Evolutionary conservation across 2,329 filamentous ascomycete species (phyloP).

Genomic region (Hypoxylon sp.): DNA sequence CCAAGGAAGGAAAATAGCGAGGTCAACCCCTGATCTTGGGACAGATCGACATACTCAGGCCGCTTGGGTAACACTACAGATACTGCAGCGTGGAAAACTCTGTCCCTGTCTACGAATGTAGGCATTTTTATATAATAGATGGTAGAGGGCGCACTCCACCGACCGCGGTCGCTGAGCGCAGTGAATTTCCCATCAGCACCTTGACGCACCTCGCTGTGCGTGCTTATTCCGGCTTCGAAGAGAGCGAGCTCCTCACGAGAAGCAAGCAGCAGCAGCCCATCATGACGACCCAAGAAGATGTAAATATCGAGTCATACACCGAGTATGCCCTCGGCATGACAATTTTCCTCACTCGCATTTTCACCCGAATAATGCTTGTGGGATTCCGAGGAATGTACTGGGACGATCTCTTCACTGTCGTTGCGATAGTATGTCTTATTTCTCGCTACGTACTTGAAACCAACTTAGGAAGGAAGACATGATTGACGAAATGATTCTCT

Average conservation of each 20-base stretch:
- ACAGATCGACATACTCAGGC: slow-evolving; percentile 17
- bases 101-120: slow-evolving; percentile 15
- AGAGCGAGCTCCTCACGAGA: slow-evolving; percentile 1
- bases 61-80: slow-evolving; percentile 16
- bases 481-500: slow-evolving; percentile 4
- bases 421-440: slow-evolving; percentile 29
- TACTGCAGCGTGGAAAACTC: slow-evolving; percentile 6
- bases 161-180: not conserved
- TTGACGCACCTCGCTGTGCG: slow-evolving; percentile 11
- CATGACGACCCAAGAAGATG: slow-evolving; percentile 30
- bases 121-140: slow-evolving; percentile 17
- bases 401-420: slow-evolving; percentile 30
- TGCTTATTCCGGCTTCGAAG: slow-evolving; percentile 3
- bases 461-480: not conserved
- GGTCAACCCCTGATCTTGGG: slow-evolving; percentile 14
- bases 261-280: slow-evolving; percentile 3
- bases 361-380: slow-evolving; percentile 24
- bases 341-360: slow-evolving; percentile 26
- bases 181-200: slow-evolving; percentile 4
- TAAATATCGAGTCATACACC: slow-evolving; percentile 30
- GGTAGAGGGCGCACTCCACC: not conserved
- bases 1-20: slow-evolving; percentile 7
- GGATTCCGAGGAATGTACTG: slow-evolving; percentile 25
- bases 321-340: slow-evolving; percentile 36
- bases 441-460: not conserved